These are phyloP conservation scores for Rhizopogon vinicolor DNA, from an alignment of 768 basidiomycete species.

Conservation along the genomic window DNA sequence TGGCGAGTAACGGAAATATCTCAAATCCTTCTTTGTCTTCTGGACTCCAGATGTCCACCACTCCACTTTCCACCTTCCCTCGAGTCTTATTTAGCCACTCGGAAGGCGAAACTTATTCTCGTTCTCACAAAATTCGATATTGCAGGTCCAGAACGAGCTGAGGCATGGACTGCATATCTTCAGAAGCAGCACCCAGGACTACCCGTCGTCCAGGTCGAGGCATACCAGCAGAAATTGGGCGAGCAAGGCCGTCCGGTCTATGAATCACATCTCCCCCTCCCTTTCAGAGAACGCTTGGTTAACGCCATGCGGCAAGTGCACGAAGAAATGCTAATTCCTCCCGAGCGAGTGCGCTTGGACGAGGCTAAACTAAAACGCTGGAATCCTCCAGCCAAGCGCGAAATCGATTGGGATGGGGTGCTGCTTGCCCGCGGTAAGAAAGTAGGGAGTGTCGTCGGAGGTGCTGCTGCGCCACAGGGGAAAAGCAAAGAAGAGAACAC, in stretches of 20 bases:
- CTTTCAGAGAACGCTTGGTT: constrained; percentile 62
- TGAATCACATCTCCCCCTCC: constrained; percentile 65
- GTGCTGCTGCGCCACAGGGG: constrained; percentile 31
- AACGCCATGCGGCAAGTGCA: constrained; percentile 63
- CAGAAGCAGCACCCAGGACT: constrained; percentile 45
- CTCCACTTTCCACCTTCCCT: constrained; percentile 86
- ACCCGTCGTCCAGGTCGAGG: constrained; percentile 71
- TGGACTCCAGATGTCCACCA: constrained; percentile 87
- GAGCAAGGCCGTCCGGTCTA: constrained; percentile 45
- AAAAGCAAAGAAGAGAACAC: constrained; percentile 8
- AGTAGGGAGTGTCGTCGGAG: constrained; percentile 42
- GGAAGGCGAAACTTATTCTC: constrained; percentile 42
- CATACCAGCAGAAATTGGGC: constrained; percentile 55
- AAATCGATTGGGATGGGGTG: constrained; percentile 74
- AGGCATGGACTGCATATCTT: constrained; percentile 65
- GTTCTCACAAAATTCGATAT: constrained; percentile 90
- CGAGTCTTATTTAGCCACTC: constrained; percentile 46
- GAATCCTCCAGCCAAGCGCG: constrained; percentile 57
- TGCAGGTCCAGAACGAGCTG: constrained; percentile 57
- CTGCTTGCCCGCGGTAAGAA: constrained; percentile 37
- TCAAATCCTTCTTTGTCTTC: constrained; percentile 79
- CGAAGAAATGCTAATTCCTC: constrained; percentile 61
- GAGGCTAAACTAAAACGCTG: constrained; percentile 52
- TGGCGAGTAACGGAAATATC: constrained; percentile 95
- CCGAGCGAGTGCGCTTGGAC: constrained; percentile 46